Base-by-base conservation (phyloP, 257 asterid species). In the Cinchona pubescens region DNA sequence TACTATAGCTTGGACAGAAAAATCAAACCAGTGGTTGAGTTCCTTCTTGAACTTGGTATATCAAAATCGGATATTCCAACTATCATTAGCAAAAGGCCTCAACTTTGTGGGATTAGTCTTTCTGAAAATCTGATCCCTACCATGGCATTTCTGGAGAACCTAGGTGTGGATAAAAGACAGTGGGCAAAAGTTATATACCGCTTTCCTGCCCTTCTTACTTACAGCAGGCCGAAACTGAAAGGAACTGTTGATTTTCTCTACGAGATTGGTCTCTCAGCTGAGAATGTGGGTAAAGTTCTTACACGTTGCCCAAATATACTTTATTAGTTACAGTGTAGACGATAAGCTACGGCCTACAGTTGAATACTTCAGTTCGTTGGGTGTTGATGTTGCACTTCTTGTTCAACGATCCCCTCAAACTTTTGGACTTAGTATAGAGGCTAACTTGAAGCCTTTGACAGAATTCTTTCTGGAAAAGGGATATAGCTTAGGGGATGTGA, bases 161-260 rank as follows among this genome's bases (percentile, higher is more conserved):
- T 94, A 35, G 97, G 99, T 0, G 87, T 92, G 51, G 98, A 94
- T 43, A 90, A 92, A 82, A 84, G 70, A 79, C 93, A 86, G 65
- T 94, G 97, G 98, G 97, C 97, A 12, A 94, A 89, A 84, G 97
- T 94, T 9, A 94, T 94, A 53, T 89, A 86, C 53, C 90, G 97
- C 43, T 90, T 90, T 79, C 98, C 98, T n/a, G 89, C 97, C 2
- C 96, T 92, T 79, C 96, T 92, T 81, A 94, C 98, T 49, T 94
- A 94, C 82, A 94, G 98, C 86, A 76, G 91, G 76, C 85, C 76
- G 43, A 94, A 89, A 79, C 85, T 94, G 64, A 81, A 77, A 74
- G 80, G 88, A 77, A 88, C 97, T 13, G 96, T 89, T 0, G 97
- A 88, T 78, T 92, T 90, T 67, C 95, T 94, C 48, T 88, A 90